These are phyloP conservation scores for Bipolaris sorokiniana DNA, from an alignment of 2,329 filamentous ascomycete species.

Conservation along the genomic window DNA sequence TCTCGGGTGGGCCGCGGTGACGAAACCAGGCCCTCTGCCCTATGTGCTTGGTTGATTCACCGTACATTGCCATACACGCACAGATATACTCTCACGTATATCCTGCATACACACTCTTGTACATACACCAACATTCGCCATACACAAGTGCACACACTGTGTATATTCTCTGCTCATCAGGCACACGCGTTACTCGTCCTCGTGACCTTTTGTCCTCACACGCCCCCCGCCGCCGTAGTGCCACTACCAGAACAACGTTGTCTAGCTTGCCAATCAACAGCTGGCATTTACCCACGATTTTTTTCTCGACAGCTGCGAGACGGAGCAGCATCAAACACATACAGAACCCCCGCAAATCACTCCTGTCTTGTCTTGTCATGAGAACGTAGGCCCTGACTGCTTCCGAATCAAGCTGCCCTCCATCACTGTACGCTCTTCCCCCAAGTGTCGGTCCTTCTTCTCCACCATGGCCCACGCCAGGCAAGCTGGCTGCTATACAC, in stretches of 20 bases:
- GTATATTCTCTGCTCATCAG: neutral
- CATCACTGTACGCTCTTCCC: conserved; percentile 30
- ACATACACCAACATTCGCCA: neutral
- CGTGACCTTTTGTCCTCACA: conserved; percentile 15
- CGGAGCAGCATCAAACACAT: conserved; percentile 2
- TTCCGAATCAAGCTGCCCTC: conserved; percentile 16
- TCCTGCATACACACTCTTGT: neutral
- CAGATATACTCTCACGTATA: neutral
- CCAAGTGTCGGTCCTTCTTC: neutral
- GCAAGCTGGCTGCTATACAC: conserved; percentile 9
- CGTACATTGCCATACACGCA: neutral
- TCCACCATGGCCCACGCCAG: conserved; percentile 14
- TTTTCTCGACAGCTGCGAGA: conserved; percentile 5
- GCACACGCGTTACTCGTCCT: conserved; percentile 1
- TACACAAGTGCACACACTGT: neutral
- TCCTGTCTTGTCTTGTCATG: conserved; percentile 34
- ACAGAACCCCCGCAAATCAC: conserved; percentile 19
- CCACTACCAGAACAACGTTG: conserved; percentile 25
- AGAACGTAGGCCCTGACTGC: conserved; percentile 29
- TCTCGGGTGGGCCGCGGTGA: conserved; percentile 26
- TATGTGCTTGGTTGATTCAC: neutral
- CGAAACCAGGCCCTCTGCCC: conserved; percentile 19
- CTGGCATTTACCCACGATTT: conserved; percentile 37
- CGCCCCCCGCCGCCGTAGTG: neutral
- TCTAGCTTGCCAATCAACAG: conserved; percentile 39